phyloP scores from a whole-genome alignment of 2,329 filamentous ascomycete genomes.

The Tolypocladium endophyticum region DNA sequence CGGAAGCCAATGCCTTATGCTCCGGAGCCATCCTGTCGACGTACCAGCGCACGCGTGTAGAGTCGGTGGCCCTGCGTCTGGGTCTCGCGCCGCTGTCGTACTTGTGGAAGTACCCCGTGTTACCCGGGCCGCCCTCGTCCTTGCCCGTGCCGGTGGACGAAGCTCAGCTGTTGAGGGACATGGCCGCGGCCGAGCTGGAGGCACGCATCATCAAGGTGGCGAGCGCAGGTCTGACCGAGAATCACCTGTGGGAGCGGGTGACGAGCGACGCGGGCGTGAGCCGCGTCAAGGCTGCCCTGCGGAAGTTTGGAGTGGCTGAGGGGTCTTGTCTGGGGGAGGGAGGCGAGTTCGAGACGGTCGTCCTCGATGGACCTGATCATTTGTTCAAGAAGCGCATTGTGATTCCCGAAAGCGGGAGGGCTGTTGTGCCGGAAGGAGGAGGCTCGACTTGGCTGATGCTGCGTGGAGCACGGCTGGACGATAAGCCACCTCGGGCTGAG shows the following conservation, averaged over 20 bases:
- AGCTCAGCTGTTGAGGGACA: constrained; percentile 63
- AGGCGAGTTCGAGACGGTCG: constrained; percentile 91
- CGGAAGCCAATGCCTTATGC: constrained; percentile 74
- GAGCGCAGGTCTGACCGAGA: constrained; percentile 75
- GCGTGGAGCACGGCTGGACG: constrained; percentile 40
- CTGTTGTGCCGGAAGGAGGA: constrained; percentile 55
- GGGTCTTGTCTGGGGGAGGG: constrained; percentile 82
- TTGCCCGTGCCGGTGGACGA: constrained; percentile 22
- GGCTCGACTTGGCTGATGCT: constrained; percentile 68
- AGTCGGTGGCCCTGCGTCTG: constrained; percentile 80
- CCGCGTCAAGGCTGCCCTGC: constrained; percentile 42
- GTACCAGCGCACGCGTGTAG: constrained; percentile 92
- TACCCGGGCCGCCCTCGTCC: constrained; percentile 37
- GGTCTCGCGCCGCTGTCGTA: constrained; percentile 74
- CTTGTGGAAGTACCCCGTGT: constrained; percentile 80
- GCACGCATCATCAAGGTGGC: constrained; percentile 94
- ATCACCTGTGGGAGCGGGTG: constrained; percentile 72
- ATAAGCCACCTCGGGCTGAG: constrained; percentile 19
- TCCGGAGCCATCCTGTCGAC: constrained; percentile 90
- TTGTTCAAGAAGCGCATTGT: constrained; percentile 65
- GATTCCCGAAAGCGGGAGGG: constrained; percentile 42
- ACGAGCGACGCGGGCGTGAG: constrained; percentile 40
- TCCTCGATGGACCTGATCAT: constrained; percentile 63
- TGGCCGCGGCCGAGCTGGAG: constrained; percentile 67
- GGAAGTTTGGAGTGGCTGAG: constrained; percentile 54